phyloP scores from a whole-genome alignment of 192 early-diverging fungal genomes.

The Backusella mclennaniae region DNA sequence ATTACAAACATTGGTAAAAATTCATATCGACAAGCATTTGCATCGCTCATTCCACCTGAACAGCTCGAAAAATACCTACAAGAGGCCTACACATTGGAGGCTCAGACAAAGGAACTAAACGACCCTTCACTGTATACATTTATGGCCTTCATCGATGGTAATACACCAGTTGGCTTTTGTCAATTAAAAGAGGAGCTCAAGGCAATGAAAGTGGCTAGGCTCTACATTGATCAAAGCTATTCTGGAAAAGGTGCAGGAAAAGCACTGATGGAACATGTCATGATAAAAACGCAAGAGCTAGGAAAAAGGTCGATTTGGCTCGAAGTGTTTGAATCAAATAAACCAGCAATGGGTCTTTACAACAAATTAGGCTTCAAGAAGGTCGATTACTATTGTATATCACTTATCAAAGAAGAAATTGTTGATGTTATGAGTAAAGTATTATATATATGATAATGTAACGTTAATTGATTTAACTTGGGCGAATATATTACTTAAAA shows the following conservation, averaged over 20 bases:
- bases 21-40: not conserved
- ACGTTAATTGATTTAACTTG: not conserved
- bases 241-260: not conserved
- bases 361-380: not conserved
- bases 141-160: not conserved
- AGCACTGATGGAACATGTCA: not conserved
- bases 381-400: too few relatives aligned
- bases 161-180: not conserved
- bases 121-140: not conserved
- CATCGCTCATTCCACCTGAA: not conserved
- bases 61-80: not conserved
- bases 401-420: not conserved
- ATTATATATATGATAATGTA: not conserved
- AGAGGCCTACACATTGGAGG: not conserved
- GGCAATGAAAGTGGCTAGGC: not conserved
- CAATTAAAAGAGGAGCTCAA: not conserved
- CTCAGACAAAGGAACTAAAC: not conserved
- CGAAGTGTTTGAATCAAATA: slow-evolving; percentile 1
- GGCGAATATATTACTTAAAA: not conserved
- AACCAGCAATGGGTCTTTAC: not conserved
- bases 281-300: not conserved
- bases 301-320: not conserved
- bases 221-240: not conserved
- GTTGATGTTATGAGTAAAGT: not conserved
- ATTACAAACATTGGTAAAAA: not conserved